These are phyloP conservation scores for Marchantia paleacea DNA, from an alignment of 225 moss, liverwort and hornwort genomes.

Conservation along the genomic window DNA sequence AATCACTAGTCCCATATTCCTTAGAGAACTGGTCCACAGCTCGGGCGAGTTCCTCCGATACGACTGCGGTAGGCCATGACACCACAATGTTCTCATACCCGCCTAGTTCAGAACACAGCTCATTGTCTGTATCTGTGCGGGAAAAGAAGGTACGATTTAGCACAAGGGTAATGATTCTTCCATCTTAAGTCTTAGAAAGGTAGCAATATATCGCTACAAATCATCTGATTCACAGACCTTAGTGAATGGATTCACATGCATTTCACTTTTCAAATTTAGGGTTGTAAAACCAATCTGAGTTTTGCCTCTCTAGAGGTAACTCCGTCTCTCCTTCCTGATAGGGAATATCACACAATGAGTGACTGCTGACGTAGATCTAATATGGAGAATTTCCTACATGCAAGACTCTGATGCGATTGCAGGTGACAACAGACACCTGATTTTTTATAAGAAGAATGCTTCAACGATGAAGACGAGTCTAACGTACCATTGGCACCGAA, in stretches of 20 bases:
- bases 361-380: not conserved
- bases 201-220: no score
- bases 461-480: not conserved
- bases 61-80: constrained; percentile 67
- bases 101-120: constrained; percentile 54
- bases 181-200: no score
- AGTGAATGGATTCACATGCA: no score
- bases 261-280: no score
- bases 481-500: constrained; percentile 72
- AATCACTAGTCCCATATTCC: constrained; percentile 72
- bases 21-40: constrained; percentile 55
- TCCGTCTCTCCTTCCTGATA: not conserved
- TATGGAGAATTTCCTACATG: not conserved
- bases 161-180: no score
- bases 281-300: no score
- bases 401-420: not conserved
- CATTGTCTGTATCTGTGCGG: constrained; percentile 79
- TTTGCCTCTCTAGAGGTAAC: no score
- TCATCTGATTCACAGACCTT: no score
- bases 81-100: constrained; percentile 87
- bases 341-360: not conserved
- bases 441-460: no score
- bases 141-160: not conserved
- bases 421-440: not conserved
- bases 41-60: constrained; percentile 56